phyloP scores from a whole-genome alignment of 2,329 filamentous ascomycete genomes.

The Parastagonospora nodorum region DNA sequence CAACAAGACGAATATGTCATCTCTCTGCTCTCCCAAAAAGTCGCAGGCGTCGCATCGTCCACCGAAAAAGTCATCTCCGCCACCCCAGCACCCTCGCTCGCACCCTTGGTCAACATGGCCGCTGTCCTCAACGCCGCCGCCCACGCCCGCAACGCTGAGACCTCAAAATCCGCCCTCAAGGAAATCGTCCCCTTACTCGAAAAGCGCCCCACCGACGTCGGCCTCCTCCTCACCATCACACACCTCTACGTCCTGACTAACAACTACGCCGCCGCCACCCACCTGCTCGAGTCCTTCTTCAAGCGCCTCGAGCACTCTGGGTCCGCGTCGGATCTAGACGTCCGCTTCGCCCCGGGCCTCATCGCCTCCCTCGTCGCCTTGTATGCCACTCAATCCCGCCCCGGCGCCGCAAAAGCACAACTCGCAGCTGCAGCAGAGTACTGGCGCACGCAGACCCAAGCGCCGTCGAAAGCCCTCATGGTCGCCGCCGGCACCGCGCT shows the following conservation, averaged over 20 bases:
- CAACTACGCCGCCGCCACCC: constrained; percentile 74
- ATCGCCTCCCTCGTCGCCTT: constrained; percentile 80
- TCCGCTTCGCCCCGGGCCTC: constrained; percentile 82
- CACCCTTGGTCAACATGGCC: constrained; percentile 59
- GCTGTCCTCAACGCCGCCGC: constrained; percentile 76
- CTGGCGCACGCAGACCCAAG: constrained; percentile 65
- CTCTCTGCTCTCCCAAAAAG: constrained; percentile 71
- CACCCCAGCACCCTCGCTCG: constrained; percentile 52
- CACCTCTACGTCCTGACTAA: constrained; percentile 78
- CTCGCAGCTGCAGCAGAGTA: constrained; percentile 79
- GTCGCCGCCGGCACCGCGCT: constrained; percentile 79
- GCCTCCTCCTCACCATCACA: constrained; percentile 76
- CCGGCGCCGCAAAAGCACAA: constrained; percentile 71
- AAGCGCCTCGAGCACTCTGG: constrained; percentile 69
- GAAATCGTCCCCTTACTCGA: constrained; percentile 71
- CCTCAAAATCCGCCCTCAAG: constrained; percentile 70
- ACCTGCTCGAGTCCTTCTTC: constrained; percentile 77
- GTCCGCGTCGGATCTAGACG: constrained; percentile 64
- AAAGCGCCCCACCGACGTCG: constrained; percentile 77
- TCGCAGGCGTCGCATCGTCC: constrained; percentile 64
- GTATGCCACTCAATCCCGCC: constrained; percentile 76
- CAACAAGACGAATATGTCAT: constrained; percentile 68
- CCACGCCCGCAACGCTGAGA: constrained; percentile 63
- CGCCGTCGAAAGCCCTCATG: constrained; percentile 64
- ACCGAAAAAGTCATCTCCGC: constrained; percentile 57